Evolutionary conservation across 768 basidiomycete genomes (phyloP), one percentile per base, ranked within the genome.

Genomic region (Inosperma sp.): DNA sequence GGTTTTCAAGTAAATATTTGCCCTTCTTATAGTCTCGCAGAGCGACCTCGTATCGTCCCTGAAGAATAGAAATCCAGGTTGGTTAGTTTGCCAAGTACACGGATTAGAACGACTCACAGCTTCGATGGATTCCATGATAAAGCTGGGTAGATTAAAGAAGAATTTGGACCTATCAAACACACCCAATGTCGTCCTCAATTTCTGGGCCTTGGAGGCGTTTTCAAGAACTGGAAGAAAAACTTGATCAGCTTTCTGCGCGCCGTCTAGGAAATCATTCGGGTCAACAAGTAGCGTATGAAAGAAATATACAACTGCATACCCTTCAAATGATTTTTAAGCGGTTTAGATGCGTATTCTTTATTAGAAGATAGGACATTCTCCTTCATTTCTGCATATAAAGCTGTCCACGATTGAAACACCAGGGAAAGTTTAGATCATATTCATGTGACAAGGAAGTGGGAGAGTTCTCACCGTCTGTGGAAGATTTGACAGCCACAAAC

Each of bases 21-120:
- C 95, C 96, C 66, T 96, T 97, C 71, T 95, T 95, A 74, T 98
- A 99, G 58, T 96, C 93, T 16, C 93, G 82, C 62, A 99, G 74
- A 0, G 94, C 95, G 27, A 86, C 81, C 51, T 98, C 96, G 64
- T 94, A 98, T 48, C 88, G 88, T 12, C 93, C 92, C 93, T 96
- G 59, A 10, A 52, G 10, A 49, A 25, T 10, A 19, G 39, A 9
- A 40, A 17, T 33, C 26, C n/a, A 48, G 10, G 19, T 50, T 13
- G 48, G 29, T 27, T 29, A 7, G 21, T 14, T 16, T 4, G 9
- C 29, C 36, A 8, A 19, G 16, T 29, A 37, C 51, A 30, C 37
- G 5, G 19, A 51, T 48, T 37, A 27, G 34, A 5, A 26, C n/a
- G 21, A 70, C 84, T 59, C 62, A 94, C 93, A 51, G 86, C 86